A percentile compares a stretch with the other conserved stretches of the same genome.
phyloP scores from a whole-genome alignment of 73 alveolate species.

The Paramecium sexaurelia region DNA sequence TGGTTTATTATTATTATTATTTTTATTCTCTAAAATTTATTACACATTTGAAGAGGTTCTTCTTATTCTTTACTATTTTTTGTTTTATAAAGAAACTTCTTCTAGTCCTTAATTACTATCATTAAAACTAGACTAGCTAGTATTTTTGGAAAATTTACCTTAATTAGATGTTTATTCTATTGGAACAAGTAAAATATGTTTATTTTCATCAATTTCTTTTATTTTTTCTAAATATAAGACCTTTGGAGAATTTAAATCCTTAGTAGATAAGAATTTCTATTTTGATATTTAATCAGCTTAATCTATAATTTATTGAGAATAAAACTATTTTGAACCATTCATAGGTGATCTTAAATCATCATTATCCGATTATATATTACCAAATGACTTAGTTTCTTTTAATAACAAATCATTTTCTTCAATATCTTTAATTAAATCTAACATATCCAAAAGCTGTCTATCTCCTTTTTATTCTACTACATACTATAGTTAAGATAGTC shows the following conservation, averaged over 20 bases:
- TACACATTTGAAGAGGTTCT: conserved; percentile 11
- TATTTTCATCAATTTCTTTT: conserved; percentile 23
- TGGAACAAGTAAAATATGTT: background rate
- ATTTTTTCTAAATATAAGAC: background rate
- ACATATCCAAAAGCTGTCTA: background rate
- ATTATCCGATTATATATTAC: background rate
- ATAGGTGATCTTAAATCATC: background rate
- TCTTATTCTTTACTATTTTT: background rate
- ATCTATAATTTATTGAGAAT: background rate
- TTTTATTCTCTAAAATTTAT: background rate
- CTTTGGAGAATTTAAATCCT: background rate
- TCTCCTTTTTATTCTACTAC: conserved; percentile 32
- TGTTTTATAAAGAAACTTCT: background rate
- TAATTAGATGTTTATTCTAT: background rate
- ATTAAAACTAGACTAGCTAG: background rate
- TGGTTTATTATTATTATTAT: background rate
- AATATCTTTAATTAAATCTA: background rate
- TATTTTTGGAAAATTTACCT: background rate
- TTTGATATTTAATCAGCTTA: background rate
- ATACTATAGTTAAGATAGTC: background rate
- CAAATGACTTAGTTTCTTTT: background rate
- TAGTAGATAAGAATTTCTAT: background rate
- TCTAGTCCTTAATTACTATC: background rate
- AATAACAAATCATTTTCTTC: conserved; percentile 2
- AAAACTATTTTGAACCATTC: background rate